Base-by-base conservation (phyloP, 495 filamentous ascomycete genomes). In the Penicillium desertorum region DNA sequence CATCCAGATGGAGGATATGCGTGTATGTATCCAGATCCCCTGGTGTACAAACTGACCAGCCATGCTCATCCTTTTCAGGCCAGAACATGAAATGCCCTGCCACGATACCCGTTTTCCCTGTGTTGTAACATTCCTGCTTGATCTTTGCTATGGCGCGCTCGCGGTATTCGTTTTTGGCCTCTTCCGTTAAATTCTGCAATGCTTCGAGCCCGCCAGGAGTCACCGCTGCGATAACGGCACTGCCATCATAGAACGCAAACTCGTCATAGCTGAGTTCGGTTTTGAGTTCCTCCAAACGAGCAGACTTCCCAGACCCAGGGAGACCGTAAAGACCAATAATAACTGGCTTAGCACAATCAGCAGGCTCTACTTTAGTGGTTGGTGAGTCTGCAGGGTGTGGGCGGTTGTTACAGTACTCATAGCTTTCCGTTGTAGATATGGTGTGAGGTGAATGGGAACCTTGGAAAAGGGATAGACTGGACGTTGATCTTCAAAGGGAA, bases 1-100 rank as follows among this genome's bases (percentile, higher is more conserved):
- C 54, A 45, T 86, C 67, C 52, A 88, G 61, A 62, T 88, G 87
- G 6, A 88, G 43, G 19, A 89, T 82, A 60, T 88, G 85, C 0
- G 83, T 84, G 62, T 76, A 88, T 0, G 62, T 69, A 0, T 78
- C 42, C 19, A 80, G 45, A 63, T 88, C 85, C 22, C 58, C 64
- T 32, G 69, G 29, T 10, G 83, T 86, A 45, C 62, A 72, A 3
- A 84, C 76, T 22, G 54, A 14, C 1, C 57, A 30, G 55, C 62
- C 69, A 8, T 30, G 22, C 23, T 69, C 63, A 5, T 70, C 71
- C 4, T 69, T 70, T 45, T 79, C 74, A 4, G 63, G 16, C 83
- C 82, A 88, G 62, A 87, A 81, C 74, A 83, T 84, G 65, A 75
- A 79, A 61, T 88, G 84, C 19, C 85, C 83, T 25, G 82, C 71